These are phyloP conservation scores for Rhododendron ovatum DNA, from an alignment of 148 eudicot genomes.

Conservation along the genomic window DNA sequence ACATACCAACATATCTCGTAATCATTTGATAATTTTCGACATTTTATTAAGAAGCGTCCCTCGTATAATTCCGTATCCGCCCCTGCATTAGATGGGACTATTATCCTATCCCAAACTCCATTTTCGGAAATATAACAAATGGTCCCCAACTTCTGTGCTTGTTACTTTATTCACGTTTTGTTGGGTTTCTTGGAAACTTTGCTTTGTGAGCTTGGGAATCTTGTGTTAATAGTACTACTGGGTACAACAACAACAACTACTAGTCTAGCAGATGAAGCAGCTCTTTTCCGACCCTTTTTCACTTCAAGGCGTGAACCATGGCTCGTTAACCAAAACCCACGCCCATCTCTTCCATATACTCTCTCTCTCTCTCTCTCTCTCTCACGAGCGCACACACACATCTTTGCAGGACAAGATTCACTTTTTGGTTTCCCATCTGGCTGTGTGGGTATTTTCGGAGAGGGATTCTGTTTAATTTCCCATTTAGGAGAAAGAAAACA, in stretches of 20 bases:
- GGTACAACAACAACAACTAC: too few relatives aligned
- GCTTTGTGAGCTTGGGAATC: neutral
- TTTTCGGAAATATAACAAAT: neutral
- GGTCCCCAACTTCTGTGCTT: neutral
- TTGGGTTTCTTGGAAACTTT: neutral
- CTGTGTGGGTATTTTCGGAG: neutral
- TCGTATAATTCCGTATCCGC: too few relatives aligned
- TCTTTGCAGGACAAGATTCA: neutral
- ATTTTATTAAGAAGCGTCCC: too few relatives aligned
- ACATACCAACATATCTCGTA: too few relatives aligned
- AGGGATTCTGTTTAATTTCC: neutral
- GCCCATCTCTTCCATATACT: conserved; percentile 1
- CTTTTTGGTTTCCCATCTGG: neutral
- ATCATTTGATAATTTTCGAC: too few relatives aligned
- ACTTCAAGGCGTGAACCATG: conserved; percentile 21
- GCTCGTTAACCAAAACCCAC: conserved; percentile 50
- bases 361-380: neutral
- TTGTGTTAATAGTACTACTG: neutral
- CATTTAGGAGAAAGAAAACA: neutral
- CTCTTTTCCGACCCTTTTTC: conserved; percentile 5
- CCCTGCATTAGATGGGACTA: too few relatives aligned
- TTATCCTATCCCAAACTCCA: neutral
- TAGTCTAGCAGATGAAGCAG: neutral
- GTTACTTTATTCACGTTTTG: neutral
- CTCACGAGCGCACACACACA: neutral